These are phyloP conservation scores for Fraxinus floribunda DNA, from an alignment of 305 asterid species.

Conservation along the genomic window DNA sequence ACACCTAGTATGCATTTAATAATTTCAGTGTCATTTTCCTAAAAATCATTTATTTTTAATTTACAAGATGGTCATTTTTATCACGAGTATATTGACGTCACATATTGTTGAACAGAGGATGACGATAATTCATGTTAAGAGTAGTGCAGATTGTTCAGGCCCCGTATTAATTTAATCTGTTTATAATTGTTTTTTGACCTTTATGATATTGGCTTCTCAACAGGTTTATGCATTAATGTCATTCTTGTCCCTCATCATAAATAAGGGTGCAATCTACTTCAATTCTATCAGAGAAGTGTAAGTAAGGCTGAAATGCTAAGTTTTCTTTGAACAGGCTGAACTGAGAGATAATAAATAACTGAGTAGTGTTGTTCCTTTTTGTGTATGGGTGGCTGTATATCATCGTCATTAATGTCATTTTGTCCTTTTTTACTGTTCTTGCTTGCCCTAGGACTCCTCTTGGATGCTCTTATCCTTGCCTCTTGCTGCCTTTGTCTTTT, in stretches of 20 bases:
- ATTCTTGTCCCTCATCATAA: constrained; percentile 76
- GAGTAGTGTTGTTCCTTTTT: background rate
- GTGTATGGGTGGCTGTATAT: background rate
- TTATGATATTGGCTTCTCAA: constrained; percentile 27
- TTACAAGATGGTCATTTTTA: background rate
- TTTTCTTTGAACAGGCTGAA: constrained; percentile 3
- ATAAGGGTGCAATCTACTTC: constrained; percentile 82
- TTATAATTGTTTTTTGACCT: constrained; percentile 24
- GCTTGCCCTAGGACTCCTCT: background rate
- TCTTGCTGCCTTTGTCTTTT: background rate
- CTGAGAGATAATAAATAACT: background rate
- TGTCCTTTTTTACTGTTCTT: background rate
- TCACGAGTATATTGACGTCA: background rate
- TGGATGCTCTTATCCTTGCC: background rate
- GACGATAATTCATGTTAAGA: background rate
- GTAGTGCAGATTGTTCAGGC: background rate
- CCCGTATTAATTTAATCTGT: background rate
- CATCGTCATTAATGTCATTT: background rate
- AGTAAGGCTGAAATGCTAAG: constrained; percentile 32
- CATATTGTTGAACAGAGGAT: background rate
- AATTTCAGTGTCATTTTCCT: background rate
- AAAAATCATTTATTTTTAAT: background rate
- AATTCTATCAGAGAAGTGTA: constrained; percentile 94
- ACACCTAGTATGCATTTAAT: background rate
- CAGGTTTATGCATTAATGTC: constrained; percentile 98